Conservation (phyloP, 768 basidiomycete genomes). For the Agaricus bisporus region DNA sequence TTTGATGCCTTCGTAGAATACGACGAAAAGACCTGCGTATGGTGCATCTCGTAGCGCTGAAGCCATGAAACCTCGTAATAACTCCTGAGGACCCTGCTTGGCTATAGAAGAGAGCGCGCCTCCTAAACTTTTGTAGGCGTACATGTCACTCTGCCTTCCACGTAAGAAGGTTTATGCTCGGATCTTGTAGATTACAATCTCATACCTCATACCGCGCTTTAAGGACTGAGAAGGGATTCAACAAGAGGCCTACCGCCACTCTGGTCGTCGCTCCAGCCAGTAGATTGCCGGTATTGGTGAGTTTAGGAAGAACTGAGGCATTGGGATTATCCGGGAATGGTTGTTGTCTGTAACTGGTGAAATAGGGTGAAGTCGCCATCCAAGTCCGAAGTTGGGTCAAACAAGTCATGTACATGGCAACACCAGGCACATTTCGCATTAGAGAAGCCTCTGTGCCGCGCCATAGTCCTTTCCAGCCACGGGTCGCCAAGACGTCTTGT, state of each 20-base stretch:
- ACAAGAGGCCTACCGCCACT: conserved; percentile 70
- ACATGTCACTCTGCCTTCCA: conserved; percentile 61
- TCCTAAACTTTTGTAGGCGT: conserved; percentile 58
- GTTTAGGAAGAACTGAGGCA: conserved; percentile 50
- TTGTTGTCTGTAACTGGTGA: conserved; percentile 33
- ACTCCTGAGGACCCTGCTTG: conserved; percentile 71
- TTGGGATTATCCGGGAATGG: conserved; percentile 15
- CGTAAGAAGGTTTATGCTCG: background rate
- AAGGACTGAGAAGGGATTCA: conserved; percentile 88
- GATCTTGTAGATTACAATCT: background rate
- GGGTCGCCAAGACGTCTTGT: conserved; percentile 49
- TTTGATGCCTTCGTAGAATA: conserved; percentile 86
- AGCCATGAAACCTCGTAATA: conserved; percentile 81
- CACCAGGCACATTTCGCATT: conserved; percentile 83
- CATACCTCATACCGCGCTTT: conserved; percentile 90
- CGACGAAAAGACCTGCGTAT: conserved; percentile 85
- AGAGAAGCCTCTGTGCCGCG: conserved; percentile 82
- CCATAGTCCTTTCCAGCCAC: conserved; percentile 78
- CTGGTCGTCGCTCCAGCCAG: conserved; percentile 81
- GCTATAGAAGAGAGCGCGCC: conserved; percentile 53
- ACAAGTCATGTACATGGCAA: conserved; percentile 87
- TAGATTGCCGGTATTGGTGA: conserved; percentile 77
- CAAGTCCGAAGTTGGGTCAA: conserved; percentile 75
- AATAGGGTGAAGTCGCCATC: conserved; percentile 70
- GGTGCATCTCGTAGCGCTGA: conserved; percentile 93